Conservation (phyloP, 2,329 filamentous ascomycete species). For the Cryphonectria naterciae region DNA sequence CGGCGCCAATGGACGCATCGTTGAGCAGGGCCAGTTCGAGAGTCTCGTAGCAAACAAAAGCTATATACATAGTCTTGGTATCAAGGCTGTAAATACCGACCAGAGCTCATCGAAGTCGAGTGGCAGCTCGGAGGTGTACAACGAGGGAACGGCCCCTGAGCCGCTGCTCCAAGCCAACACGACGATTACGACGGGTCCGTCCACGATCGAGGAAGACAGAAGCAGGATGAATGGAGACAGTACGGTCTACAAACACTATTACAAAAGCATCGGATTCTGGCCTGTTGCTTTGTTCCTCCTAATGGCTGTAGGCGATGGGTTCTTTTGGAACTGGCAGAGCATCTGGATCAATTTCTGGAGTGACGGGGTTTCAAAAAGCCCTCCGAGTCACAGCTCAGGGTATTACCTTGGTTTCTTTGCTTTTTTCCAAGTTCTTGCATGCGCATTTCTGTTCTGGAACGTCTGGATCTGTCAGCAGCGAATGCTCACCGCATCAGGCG, state of each 20-base stretch:
- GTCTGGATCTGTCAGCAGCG: background rate
- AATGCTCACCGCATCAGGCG: slow-evolving; percentile 9
- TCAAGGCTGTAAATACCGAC: slow-evolving; percentile 27
- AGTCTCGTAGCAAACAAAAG: slow-evolving; percentile 43
- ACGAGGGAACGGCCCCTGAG: slow-evolving; percentile 25
- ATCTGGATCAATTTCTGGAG: slow-evolving; percentile 39
- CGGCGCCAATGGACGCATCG: slow-evolving; percentile 42
- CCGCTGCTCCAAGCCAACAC: slow-evolving; percentile 12
- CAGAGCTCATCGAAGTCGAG: background rate
- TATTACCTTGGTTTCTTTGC: slow-evolving; percentile 23
- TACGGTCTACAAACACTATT: slow-evolving; percentile 43
- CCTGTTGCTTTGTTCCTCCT: slow-evolving; percentile 30
- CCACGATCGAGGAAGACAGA: background rate
- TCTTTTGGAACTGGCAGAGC: slow-evolving; percentile 37
- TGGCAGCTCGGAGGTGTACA: background rate
- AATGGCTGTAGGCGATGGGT: slow-evolving; percentile 35
- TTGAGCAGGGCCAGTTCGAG: slow-evolving; percentile 49
- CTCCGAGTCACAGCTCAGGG: background rate
- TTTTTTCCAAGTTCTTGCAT: slow-evolving; percentile 15
- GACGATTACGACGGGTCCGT: background rate
- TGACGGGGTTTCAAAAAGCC: slow-evolving; percentile 5
- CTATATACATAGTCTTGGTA: slow-evolving; percentile 44
- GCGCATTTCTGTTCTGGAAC: slow-evolving; percentile 3
- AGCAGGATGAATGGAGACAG: slow-evolving; percentile 18
- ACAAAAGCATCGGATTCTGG: slow-evolving; percentile 34